Evolutionary conservation across 1,284 basidiomycete species (phyloP).

Genomic region (Albatrellus sp.): DNA sequence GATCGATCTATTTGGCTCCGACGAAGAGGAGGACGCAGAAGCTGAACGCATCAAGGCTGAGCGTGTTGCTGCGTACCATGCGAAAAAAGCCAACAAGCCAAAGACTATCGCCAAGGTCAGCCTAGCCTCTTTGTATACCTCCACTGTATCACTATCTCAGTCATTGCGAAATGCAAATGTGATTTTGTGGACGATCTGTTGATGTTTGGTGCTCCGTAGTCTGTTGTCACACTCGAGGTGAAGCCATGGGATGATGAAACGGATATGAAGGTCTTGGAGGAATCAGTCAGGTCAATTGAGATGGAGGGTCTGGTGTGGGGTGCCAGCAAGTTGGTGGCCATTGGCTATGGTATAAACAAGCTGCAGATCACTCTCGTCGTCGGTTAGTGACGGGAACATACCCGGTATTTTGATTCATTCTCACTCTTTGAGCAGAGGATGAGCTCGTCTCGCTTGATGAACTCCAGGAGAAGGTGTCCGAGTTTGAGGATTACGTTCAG

Average conservation of each 20-base stretch:
- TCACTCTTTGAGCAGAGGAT: conserved; percentile 50
- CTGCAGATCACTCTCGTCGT: conserved; percentile 93
- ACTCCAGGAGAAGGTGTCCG: conserved; percentile 80
- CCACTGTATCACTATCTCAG: conserved; percentile 6
- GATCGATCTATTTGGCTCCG: conserved; percentile 84
- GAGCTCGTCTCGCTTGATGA: conserved; percentile 93
- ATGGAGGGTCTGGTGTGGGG: conserved; percentile 94
- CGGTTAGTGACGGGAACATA: conserved; percentile 37
- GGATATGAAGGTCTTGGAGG: conserved; percentile 85
- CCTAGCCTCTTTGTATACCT: conserved; percentile 11
- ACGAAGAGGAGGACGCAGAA: conserved; percentile 86
- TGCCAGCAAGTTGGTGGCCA: conserved; percentile 79
- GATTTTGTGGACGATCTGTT: conserved; percentile 10
- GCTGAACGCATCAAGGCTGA: conserved; percentile 92
- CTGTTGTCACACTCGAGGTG: conserved; percentile 91
- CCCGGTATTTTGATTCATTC: background rate
- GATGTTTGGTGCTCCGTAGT: conserved; percentile 33
- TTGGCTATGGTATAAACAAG: conserved; percentile 90
- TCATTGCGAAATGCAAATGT: conserved; percentile 2
- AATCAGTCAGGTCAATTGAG: conserved; percentile 76
- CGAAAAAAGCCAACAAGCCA: conserved; percentile 87
- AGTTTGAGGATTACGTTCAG: conserved; percentile 94
- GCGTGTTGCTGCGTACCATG: conserved; percentile 90
- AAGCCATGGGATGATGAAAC: conserved; percentile 99
- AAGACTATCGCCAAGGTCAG: conserved; percentile 82